Conservation (phyloP, 2,329 filamentous ascomycete species). For the Aspergillus sp. region DNA sequence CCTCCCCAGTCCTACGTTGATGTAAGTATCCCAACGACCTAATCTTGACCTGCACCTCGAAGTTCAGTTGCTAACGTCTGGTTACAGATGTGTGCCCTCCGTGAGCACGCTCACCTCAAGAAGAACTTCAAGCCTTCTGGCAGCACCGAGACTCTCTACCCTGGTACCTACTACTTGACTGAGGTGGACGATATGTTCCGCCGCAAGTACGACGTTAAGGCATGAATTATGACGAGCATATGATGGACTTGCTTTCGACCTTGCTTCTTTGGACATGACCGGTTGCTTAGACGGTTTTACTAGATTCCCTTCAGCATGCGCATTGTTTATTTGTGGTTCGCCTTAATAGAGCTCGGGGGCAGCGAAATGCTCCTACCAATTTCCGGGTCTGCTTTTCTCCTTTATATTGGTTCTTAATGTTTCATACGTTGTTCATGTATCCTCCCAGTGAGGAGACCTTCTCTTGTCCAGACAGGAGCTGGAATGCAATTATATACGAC, state of each 20-base stretch:
- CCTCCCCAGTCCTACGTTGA: slow-evolving; percentile 72
- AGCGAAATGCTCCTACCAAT: slow-evolving; percentile 11
- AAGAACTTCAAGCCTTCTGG: slow-evolving; percentile 75
- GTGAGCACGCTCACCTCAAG: slow-evolving; percentile 80
- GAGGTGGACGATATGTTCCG: slow-evolving; percentile 86
- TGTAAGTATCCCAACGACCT: slow-evolving; percentile 52
- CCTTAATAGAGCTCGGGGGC: slow-evolving; percentile 27
- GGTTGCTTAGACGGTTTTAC: slow-evolving; percentile 34
- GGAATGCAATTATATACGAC: slow-evolving; percentile 13
- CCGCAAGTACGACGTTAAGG: slow-evolving; percentile 75
- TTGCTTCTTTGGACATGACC: slow-evolving; percentile 29
- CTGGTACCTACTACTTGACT: slow-evolving; percentile 75
- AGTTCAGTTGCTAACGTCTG: slow-evolving; percentile 30
- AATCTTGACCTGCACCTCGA: background rate
- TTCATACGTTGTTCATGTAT: slow-evolving; percentile 6
- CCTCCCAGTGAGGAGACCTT: slow-evolving; percentile 2
- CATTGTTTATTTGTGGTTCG: slow-evolving; percentile 26
- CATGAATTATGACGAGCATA: slow-evolving; percentile 48
- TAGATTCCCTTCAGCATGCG: slow-evolving; percentile 40
- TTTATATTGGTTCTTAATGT: slow-evolving; percentile 5
- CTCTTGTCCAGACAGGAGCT: slow-evolving; percentile 6
- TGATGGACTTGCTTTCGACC: slow-evolving; percentile 21
- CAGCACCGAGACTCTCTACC: slow-evolving; percentile 64
- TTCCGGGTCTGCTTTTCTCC: slow-evolving; percentile 7
- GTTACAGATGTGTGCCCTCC: slow-evolving; percentile 71